phyloP scores from a whole-genome alignment of 2,329 filamentous ascomycete genomes.

The Sodiomyces alkalinus region DNA sequence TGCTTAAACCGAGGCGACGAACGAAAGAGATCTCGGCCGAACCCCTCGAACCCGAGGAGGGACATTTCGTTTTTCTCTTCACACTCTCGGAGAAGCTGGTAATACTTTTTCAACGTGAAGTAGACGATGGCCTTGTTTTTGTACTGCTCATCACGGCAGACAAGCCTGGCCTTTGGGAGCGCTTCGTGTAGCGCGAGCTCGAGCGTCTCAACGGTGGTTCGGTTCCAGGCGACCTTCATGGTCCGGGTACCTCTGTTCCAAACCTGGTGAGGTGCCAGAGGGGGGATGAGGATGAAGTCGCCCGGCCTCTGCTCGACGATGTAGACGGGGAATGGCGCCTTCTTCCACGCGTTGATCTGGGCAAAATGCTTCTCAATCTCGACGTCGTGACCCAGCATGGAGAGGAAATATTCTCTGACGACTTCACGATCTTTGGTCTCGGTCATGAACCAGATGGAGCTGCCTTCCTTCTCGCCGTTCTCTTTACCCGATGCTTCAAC shows the following conservation, averaged over 20 bases:
- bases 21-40: slow-evolving; percentile 29
- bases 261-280: slow-evolving; percentile 87
- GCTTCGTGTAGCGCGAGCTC: slow-evolving; percentile 77
- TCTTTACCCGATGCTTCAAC: slow-evolving; percentile 68
- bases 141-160: slow-evolving; percentile 95
- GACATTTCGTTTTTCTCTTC: slow-evolving; percentile 32
- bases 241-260: slow-evolving; percentile 96
- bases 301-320: slow-evolving; percentile 81
- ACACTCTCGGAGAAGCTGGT: slow-evolving; percentile 40
- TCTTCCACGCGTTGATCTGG: slow-evolving; percentile 89
- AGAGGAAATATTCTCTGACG: slow-evolving; percentile 87
- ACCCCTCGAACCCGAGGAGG: slow-evolving; percentile 29
- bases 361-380: slow-evolving; percentile 96
- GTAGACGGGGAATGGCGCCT: slow-evolving; percentile 83
- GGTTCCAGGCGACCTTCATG: slow-evolving; percentile 97
- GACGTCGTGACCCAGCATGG: slow-evolving; percentile 86
- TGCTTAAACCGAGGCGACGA: slow-evolving; percentile 41
- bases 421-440: slow-evolving; percentile 83
- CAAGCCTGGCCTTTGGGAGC: slow-evolving; percentile 72
- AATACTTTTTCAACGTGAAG: slow-evolving; percentile 72
- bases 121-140: slow-evolving; percentile 96
- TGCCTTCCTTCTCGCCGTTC: slow-evolving; percentile 66
- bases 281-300: slow-evolving; percentile 87
- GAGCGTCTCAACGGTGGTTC: slow-evolving; percentile 82
- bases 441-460: slow-evolving; percentile 98